Conservation (phyloP, 2,329 filamentous ascomycete species). For the Thielaviopsis populi region DNA sequence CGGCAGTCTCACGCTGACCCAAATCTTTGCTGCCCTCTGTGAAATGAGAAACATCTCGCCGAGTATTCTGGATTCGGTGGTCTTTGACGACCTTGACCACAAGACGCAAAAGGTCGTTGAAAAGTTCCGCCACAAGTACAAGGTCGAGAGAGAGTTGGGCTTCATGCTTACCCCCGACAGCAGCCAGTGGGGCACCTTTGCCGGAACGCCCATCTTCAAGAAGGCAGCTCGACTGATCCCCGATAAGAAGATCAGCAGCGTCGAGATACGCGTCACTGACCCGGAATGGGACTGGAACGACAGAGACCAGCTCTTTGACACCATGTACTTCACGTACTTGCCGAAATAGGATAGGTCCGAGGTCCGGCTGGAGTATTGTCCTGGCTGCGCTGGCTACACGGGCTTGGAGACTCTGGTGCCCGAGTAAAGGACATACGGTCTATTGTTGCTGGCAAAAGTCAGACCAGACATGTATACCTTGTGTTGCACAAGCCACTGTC, state of each 20-base stretch:
- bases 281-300: not conserved
- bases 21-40: not conserved
- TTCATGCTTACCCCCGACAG: not conserved
- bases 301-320: not conserved
- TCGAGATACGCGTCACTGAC: too few species aligned
- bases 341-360: too few species aligned
- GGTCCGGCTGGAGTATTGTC: too few species aligned
- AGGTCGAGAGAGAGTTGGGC: too few species aligned
- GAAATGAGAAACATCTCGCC: rapidly evolving
- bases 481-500: too few species aligned
- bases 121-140: not conserved
- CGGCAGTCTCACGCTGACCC: not conserved
- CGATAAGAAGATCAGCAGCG: not conserved
- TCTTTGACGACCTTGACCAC: not conserved
- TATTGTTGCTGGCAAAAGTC: too few species aligned
- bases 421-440: too few species aligned
- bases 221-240: rapidly evolving
- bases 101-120: not conserved
- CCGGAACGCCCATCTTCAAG: not conserved
- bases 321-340: not conserved
- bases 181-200: not conserved
- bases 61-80: not conserved
- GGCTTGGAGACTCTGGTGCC: too few species aligned
- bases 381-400: too few species aligned
- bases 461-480: too few species aligned